Conservation (phyloP, 2,329 filamentous ascomycete genomes). For the Chaetothyriales sp. region DNA sequence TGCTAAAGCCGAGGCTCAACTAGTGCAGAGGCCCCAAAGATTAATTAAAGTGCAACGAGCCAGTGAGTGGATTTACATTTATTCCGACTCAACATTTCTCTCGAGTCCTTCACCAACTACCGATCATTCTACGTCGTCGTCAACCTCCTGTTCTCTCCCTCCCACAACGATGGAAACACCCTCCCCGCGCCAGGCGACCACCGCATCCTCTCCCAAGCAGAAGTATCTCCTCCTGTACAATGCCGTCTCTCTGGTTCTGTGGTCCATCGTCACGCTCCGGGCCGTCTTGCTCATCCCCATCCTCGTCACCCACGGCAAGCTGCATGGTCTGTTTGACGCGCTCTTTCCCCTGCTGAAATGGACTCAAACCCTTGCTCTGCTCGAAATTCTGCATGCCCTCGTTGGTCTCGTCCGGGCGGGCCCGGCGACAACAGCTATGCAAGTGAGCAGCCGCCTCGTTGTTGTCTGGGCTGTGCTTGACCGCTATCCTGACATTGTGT, state of each 20-base stretch:
- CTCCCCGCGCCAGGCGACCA: background rate
- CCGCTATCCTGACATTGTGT: constrained; percentile 53
- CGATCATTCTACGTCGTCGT: too few species aligned
- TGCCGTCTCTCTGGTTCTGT: constrained; percentile 57
- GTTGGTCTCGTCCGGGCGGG: constrained; percentile 74
- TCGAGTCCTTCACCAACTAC: too few species aligned
- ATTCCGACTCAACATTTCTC: background rate
- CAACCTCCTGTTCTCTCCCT: background rate
- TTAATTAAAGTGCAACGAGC: too few species aligned
- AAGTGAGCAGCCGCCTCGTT: constrained; percentile 73
- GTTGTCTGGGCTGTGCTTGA: constrained; percentile 76
- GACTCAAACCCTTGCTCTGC: constrained; percentile 65
- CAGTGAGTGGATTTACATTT: too few species aligned
- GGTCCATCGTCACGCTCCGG: constrained; percentile 60
- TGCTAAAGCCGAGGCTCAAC: too few species aligned
- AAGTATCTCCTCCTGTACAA: constrained; percentile 80
- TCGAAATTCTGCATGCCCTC: constrained; percentile 73
- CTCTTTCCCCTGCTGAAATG: constrained; percentile 34
- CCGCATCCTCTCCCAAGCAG: constrained; percentile 38
- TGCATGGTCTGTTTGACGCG: constrained; percentile 32
- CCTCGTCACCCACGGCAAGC: constrained; percentile 34
- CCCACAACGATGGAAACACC: background rate
- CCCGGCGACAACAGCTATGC: constrained; percentile 71
- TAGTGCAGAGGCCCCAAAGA: too few species aligned
- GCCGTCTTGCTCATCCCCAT: constrained; percentile 42